phyloP scores from a whole-genome alignment of 1,284 basidiomycete species.

The Exobasidium rhododendri region DNA sequence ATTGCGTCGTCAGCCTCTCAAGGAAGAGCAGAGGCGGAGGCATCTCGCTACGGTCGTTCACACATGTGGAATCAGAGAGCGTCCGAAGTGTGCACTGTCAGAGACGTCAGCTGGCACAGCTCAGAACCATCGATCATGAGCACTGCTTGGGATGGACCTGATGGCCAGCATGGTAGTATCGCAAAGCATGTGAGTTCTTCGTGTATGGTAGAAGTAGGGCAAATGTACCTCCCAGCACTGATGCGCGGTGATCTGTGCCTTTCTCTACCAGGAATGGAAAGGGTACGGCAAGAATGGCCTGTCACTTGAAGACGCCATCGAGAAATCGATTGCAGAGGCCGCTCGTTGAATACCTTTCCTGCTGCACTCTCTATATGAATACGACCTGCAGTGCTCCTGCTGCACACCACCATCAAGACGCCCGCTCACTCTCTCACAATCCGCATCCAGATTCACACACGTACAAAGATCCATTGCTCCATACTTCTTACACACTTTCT shows the following conservation, averaged over 20 bases:
- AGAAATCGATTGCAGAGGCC: slow-evolving; percentile 10
- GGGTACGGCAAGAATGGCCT: slow-evolving; percentile 70
- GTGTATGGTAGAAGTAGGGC: slow-evolving; percentile 15
- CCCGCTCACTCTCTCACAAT: too few species aligned
- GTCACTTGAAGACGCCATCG: slow-evolving; percentile 64
- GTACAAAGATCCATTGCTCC: too few species aligned
- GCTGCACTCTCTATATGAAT: too few species aligned
- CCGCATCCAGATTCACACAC: too few species aligned
- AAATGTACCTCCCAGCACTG: slow-evolving; percentile 59
- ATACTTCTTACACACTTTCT: too few species aligned
- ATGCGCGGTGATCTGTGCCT: not conserved
- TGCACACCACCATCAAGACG: too few species aligned
- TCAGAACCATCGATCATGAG: slow-evolving; percentile 85
- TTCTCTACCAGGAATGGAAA: slow-evolving; percentile 68
- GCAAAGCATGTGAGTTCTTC: slow-evolving; percentile 28
- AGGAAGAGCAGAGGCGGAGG: not conserved
- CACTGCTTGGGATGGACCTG: slow-evolving; percentile 73
- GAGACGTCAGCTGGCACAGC: slow-evolving; percentile 90
- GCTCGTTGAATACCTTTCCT: too few species aligned
- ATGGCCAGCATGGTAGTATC: slow-evolving; percentile 35
- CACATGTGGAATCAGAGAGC: slow-evolving; percentile 3
- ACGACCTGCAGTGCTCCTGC: too few species aligned
- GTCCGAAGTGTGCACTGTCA: slow-evolving; percentile 58
- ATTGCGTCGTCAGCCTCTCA: not conserved
- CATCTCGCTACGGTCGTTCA: not conserved